phyloP scores from a whole-genome alignment of 2,329 filamentous ascomycete species.

The Cryphonectria carpinicola region DNA sequence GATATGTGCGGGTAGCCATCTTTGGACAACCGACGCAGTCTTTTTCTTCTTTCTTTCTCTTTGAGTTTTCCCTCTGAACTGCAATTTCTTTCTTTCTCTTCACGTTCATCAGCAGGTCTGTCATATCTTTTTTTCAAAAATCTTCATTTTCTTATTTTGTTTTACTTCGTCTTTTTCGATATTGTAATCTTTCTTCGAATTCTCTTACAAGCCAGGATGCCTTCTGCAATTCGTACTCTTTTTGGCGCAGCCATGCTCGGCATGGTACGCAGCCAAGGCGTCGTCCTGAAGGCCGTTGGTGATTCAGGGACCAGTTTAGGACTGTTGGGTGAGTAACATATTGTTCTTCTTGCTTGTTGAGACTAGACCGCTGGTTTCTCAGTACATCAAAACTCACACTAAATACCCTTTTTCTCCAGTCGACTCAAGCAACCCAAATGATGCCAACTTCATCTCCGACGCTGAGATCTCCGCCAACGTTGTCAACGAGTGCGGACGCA shows the following conservation, averaged over 20 bases:
- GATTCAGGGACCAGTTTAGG: constrained; percentile 22
- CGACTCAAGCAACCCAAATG: constrained; percentile 34
- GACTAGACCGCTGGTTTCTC: background rate
- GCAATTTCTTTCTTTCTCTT: background rate
- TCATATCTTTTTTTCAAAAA: constrained; percentile 8
- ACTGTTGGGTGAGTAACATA: constrained; percentile 19
- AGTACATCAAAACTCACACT: background rate
- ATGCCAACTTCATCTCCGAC: constrained; percentile 63
- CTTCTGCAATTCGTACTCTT: constrained; percentile 20
- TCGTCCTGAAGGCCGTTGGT: constrained; percentile 26
- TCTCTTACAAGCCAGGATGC: constrained; percentile 16
- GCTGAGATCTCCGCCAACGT: constrained; percentile 53
- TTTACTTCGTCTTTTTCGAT: constrained; percentile 2
- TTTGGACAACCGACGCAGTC: background rate
- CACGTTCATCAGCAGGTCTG: constrained; percentile 27
- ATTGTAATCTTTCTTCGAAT: background rate
- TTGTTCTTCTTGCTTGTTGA: no score
- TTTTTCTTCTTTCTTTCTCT: background rate
- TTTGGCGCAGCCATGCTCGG: constrained; percentile 27
- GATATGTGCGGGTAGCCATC: background rate
- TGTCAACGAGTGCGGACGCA: constrained; percentile 64
- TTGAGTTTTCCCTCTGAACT: background rate
- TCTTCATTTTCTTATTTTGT: background rate
- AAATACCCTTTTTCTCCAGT: constrained; percentile 8
- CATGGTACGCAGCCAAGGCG: constrained; percentile 26